Base-by-base conservation (phyloP, 2,329 filamentous ascomycete species). In the Pseudogymnoascus sp. region DNA sequence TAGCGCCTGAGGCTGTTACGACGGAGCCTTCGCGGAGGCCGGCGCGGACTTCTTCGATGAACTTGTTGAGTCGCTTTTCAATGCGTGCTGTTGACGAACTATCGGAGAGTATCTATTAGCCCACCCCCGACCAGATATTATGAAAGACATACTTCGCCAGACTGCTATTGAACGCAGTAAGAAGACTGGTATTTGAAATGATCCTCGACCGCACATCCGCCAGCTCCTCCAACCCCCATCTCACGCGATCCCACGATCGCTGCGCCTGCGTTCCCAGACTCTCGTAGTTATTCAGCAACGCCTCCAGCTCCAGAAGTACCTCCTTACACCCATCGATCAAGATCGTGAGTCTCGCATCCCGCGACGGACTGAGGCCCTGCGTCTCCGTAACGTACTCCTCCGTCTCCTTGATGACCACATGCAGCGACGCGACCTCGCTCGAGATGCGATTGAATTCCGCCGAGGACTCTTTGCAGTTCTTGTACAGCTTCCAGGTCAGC, bases 221-320 rank as follows among this genome's bases (percentile, higher is more conserved):
- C n/a, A 70, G 59, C 11, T 72, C 64, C 57, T 68, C 63, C 4
- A 69, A 54, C 6, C 68, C 69, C 58, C 67, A 71, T n/a, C 63
- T 66, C 64, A 71, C 61, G 11, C 69, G 65, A 64, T 71, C 69
- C 68, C 67, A 71, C 17, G 67, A 68, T 29, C 68, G 64, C 65
- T 69, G 65, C 21, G 65, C 62, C 41, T 71, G 66, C 1, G 68
- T 70, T 8, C 66, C 68, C 36, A 70, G 64, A 54, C 63, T 67
- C 13, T 70, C 66, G 58, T 71, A 70, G 2, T 63, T 64, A 24
- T 63, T 59, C 7, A 71, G 64, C 40, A 70, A 60, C 26, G 64
- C 63, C 31, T 69, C 62, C 8, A 71, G 58, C 26, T 71, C 68
- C 4, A 64, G 35, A 8, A 71, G 65, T 3, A 66, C 64, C 17